Evolutionary conservation across 345 rosid species (phyloP).

Genomic region (Brassica juncea): DNA sequence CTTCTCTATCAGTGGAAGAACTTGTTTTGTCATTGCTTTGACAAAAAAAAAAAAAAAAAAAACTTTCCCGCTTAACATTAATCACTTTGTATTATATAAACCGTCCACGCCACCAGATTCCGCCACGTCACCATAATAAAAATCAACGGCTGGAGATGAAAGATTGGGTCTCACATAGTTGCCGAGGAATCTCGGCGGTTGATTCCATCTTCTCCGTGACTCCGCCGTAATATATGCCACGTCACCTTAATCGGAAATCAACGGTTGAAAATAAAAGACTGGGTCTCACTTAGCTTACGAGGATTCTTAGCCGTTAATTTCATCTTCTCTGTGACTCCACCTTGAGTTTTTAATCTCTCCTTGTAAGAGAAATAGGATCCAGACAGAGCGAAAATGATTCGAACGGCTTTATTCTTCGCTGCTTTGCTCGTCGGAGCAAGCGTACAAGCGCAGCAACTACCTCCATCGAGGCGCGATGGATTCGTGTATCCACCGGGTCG

Average conservation of each 20-base stretch:
- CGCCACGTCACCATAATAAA: slow-evolving; percentile 4
- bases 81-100: neutral
- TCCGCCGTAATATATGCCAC: no score
- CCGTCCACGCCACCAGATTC: slow-evolving; percentile 19
- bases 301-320: slow-evolving; percentile 7
- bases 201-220: no score
- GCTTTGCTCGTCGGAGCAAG: slow-evolving; percentile 23
- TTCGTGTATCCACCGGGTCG: slow-evolving; percentile 54
- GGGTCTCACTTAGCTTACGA: neutral
- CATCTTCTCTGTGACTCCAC: no score
- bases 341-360: neutral
- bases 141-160: no score
- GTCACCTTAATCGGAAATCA: neutral
- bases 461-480: slow-evolving; percentile 78
- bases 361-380: neutral
- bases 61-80: slow-evolving; percentile 10
- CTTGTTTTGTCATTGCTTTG: slow-evolving; percentile 40
- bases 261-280: slow-evolving; percentile 22
- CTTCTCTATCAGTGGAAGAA: slow-evolving; percentile 38
- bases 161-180: no score
- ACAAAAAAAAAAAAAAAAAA: neutral
- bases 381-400: slow-evolving; percentile 27
- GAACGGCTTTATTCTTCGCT: slow-evolving; percentile 26
- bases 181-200: no score
- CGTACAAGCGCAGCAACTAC: slow-evolving; percentile 59